Evolutionary conservation across 2,329 filamentous ascomycete genomes (phyloP).

Genomic region (Aspergillus eucalypticola): DNA sequence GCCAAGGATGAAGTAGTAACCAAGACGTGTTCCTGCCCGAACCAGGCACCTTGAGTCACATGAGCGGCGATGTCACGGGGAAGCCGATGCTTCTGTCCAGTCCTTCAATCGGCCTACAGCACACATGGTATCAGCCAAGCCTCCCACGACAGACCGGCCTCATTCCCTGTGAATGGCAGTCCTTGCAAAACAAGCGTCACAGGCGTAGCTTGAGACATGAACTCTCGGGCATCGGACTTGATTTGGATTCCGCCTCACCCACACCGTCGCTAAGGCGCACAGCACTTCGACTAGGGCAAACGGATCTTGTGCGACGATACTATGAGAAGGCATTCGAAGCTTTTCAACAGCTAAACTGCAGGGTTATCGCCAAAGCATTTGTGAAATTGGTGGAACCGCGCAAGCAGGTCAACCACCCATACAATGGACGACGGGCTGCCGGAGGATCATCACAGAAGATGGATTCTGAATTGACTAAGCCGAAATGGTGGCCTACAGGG

Average conservation of each 20-base stretch:
- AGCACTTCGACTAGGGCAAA: constrained; percentile 31
- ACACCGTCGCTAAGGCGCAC: constrained; percentile 25
- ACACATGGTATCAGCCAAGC: constrained; percentile 27
- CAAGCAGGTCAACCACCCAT: constrained; percentile 48
- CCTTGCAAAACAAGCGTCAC: constrained; percentile 29
- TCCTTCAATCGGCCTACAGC: constrained; percentile 16
- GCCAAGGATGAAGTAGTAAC: neutral
- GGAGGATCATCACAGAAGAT: constrained; percentile 26
- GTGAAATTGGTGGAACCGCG: constrained; percentile 46
- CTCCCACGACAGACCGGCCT: constrained; percentile 24
- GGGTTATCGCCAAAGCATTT: constrained; percentile 44
- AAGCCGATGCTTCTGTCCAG: constrained; percentile 15
- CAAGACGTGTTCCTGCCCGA: neutral
- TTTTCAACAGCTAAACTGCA: constrained; percentile 46
- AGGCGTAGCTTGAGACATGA: constrained; percentile 25
- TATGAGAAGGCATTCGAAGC: constrained; percentile 42
- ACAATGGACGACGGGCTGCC: constrained; percentile 41
- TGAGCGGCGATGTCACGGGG: constrained; percentile 14
- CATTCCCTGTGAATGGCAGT: constrained; percentile 37
- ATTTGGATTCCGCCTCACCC: constrained; percentile 23
- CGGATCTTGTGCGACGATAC: constrained; percentile 32
- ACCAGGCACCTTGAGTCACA: constrained; percentile 14
- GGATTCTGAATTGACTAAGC: constrained; percentile 44
- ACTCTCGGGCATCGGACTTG: constrained; percentile 16
- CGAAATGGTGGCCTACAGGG: constrained; percentile 41